Evolutionary conservation across 495 filamentous ascomycete genomes (phyloP), one percentile per base, ranked within the genome.

Genomic region (Penicillium alfredii): DNA sequence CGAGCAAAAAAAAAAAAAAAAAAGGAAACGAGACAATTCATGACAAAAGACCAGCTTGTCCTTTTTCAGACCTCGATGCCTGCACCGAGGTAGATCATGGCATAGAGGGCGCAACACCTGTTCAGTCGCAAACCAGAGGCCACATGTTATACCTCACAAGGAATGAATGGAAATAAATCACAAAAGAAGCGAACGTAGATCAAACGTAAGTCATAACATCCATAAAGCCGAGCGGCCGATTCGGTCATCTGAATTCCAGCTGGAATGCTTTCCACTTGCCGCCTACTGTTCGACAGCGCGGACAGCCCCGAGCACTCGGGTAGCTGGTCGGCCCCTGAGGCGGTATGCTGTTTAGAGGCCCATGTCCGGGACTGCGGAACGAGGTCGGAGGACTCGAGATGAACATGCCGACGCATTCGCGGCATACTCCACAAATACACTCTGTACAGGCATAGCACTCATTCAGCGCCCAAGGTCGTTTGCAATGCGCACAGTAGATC

Each of bases 401-500:
- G 38, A 92, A 73, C 44, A 84, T 78, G 43, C 84, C 78, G 11
- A 94, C 86, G 41, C 88, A 95, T 26, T 84, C 82, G 35, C 77
- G 80, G 52, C 88, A 95, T 30, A 94, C 73, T 2, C 88, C 88
- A 53, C 86, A 92, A 33, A 95, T 94, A 56, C 88, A 95, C 54
- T 94, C 88, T 0, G 88, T 94, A 60, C 88, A 95, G 8, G 88
- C 88, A 53, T 84, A 95, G 19, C 83, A 87, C 39, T 89, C 82
- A 40, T 78, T 79, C 28, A 95, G 60, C 3, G 82, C 59, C 41
- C 80, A 86, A 3, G 82, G 59, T 12, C 80, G 75, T 42, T 82
- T 81, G 55, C 88, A 95, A 11, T 78, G 77, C 0, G 88, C 84
- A 56, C 88, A 95, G 49, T 88, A 94, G 11, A 94, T 90, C 45